Evolutionary conservation across 768 basidiomycete species (phyloP).

Genomic region (Mycena leptocephala): DNA sequence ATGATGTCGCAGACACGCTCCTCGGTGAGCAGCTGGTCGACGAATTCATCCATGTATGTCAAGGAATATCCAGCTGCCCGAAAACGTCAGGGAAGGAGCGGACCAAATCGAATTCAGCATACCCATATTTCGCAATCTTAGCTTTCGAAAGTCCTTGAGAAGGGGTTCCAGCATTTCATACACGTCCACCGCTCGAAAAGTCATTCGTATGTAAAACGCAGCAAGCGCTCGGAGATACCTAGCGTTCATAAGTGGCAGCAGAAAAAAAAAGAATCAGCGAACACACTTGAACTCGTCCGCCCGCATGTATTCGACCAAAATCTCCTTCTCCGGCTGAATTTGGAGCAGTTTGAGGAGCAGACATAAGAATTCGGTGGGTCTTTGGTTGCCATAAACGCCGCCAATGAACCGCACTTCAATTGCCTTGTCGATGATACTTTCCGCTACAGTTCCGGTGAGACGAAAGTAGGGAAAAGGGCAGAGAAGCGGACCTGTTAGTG

Average conservation of each 20-base stretch:
- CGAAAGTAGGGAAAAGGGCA: not conserved
- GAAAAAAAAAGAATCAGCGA: not conserved
- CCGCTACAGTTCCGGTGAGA: conserved; percentile 67
- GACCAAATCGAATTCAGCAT: conserved; percentile 43
- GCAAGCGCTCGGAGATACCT: conserved; percentile 97
- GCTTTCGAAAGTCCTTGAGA: conserved; percentile 93
- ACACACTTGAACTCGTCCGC: conserved; percentile 99
- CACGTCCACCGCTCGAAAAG: conserved; percentile 91
- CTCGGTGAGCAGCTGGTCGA: conserved; percentile 86
- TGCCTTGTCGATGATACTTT: conserved; percentile 94
- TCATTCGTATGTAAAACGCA: conserved; percentile 95
- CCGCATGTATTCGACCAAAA: conserved; percentile 93
- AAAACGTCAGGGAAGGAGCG: not conserved
- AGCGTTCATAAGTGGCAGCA: conserved; percentile 13
- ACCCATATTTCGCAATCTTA: conserved; percentile 89
- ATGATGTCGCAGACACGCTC: conserved; percentile 98
- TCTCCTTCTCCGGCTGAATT: conserved; percentile 98
- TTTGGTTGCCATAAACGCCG: conserved; percentile 96
- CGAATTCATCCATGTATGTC: conserved; percentile 93
- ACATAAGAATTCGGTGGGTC: conserved; percentile 95
- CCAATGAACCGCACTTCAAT: conserved; percentile 88
- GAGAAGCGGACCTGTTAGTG: conserved; percentile 82
- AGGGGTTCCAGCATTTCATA: conserved; percentile 96
- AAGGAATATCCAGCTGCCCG: conserved; percentile 85
- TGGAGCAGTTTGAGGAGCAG: conserved; percentile 95